Evolutionary conservation across 202 grass and related monocot genomes (phyloP).

Genomic region (Brachypodium distachyon): DNA sequence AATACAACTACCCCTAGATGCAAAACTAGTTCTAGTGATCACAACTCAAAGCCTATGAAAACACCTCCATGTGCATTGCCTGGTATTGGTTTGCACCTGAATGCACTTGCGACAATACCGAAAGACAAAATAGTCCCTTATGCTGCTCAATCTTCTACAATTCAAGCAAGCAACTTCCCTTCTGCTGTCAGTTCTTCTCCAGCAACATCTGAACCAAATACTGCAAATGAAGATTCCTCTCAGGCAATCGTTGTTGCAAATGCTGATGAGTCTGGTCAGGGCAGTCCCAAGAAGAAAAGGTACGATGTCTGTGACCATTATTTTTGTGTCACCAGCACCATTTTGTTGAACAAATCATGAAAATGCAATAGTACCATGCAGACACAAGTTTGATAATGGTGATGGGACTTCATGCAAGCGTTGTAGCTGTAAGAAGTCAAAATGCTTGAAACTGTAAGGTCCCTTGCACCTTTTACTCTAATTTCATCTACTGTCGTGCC

Average conservation of each 20-base stretch:
- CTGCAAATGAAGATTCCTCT: constrained; percentile 22
- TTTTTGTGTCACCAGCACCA: neutral
- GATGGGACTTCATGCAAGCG: constrained; percentile 74
- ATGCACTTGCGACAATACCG: constrained; percentile 64
- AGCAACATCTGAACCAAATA: constrained; percentile 15
- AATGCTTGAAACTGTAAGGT: constrained; percentile 91
- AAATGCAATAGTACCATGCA: constrained; percentile 32
- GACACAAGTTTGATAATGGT: constrained; percentile 63
- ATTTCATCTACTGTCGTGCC: neutral
- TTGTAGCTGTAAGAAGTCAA: constrained; percentile 98
- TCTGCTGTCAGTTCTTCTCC: constrained; percentile 26
- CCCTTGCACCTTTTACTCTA: neutral
- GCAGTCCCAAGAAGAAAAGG: constrained; percentile 90
- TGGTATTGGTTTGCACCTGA: constrained; percentile 98
- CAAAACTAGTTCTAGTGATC: constrained; percentile 47
- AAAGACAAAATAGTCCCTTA: constrained; percentile 42
- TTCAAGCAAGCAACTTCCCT: constrained; percentile 29
- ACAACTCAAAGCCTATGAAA: constrained; percentile 43
- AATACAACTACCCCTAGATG: constrained; percentile 43
- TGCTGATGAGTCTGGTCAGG: constrained; percentile 26
- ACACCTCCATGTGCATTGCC: constrained; percentile 58
- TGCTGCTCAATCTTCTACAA: constrained; percentile 28
- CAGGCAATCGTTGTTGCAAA: constrained; percentile 18
- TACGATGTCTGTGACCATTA: constrained; percentile 28
- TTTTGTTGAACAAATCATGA: constrained; percentile 22